Base-by-base conservation (phyloP, 2,329 filamentous ascomycete genomes). In the Paraconiothyrium sp. region DNA sequence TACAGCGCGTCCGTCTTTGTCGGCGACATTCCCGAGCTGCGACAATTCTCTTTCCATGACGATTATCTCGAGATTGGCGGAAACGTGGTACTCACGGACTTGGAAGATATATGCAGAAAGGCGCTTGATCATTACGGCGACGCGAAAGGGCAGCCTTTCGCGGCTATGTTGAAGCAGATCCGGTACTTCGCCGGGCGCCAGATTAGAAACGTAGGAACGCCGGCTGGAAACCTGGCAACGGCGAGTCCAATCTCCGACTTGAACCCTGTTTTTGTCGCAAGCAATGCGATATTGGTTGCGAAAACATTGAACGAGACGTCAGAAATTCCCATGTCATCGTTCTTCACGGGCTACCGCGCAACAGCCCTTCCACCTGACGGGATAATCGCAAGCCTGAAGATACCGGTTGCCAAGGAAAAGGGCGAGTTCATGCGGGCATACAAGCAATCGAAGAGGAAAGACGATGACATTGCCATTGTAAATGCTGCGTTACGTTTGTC, bases 391-490 rank as follows among this genome's bases (percentile, higher is more conserved):
- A 90, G 90, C 46, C 90, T 99, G 65, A 88, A 90, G n/a, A 92
- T 99, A 48, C 95, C 95, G 0, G 81, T 92, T 2, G 90, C 92
- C 0, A 84, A 84, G 2, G 85, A 89, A 57, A 91, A 90, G 71
- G 90, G 92, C 3, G 95, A 98, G 75, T 93, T 90, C 74, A 90
- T 97, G 76, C 87, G 91, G 47, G 90, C 94, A 0, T 98, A 97
- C 80, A 99, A 99, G 80, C 94, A 98, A 77, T 89, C 95, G 0
- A 99, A 99, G 83, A 84, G 95, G 67, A 98, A 98, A 76, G 95
- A 99, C 71, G 95, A 99, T 72, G 95, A 99, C 75, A 98, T 99
- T 75, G 95, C 95, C 2, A 98, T 99, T 70, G 95, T 98, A 27
- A 98, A 96, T 52, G 89, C 91, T 32, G 93, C 94, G 1, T 79